These are phyloP conservation scores for Calycina marina DNA, from an alignment of 2,329 filamentous ascomycete species.

Conservation along the genomic window DNA sequence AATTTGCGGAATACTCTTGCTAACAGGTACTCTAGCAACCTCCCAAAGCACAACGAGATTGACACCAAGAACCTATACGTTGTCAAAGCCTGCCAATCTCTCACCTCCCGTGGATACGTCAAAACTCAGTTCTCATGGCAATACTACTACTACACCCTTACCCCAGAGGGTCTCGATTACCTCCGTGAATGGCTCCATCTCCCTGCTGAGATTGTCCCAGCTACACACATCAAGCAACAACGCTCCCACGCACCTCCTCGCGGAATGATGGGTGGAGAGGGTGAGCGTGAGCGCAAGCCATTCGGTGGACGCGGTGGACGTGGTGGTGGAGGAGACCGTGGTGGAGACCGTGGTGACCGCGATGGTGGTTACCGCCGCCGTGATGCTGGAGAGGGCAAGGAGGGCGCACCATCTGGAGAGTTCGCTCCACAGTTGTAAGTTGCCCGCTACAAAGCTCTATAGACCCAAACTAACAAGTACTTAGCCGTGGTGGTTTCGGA, in stretches of 20 bases:
- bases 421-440: constrained; percentile 82
- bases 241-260: constrained; percentile 86
- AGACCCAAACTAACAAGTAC: constrained; percentile 23
- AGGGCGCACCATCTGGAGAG: constrained; percentile 81
- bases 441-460: constrained; percentile 4
- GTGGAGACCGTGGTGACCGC: no score
- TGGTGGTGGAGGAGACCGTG: constrained; percentile 52
- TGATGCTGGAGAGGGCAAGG: constrained; percentile 64
- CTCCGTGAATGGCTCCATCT: constrained; percentile 99
- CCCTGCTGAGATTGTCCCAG: constrained; percentile 96
- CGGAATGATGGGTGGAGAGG: constrained; percentile 89
- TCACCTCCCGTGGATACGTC: constrained; percentile 94
- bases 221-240: constrained; percentile 99
- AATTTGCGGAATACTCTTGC: no score
- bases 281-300: constrained; percentile 65
- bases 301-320: constrained; percentile 61
- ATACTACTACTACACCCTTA: constrained; percentile 99
- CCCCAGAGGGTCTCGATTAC: constrained; percentile 98
- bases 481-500: constrained; percentile 72
- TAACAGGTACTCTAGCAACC: constrained; percentile 41
- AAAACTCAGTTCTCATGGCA: constrained; percentile 99
- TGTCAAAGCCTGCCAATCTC: constrained; percentile 97
- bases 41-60: constrained; percentile 93
- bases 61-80: constrained; percentile 99
- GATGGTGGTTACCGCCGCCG: constrained; percentile 88